Conservation (phyloP, 192 early-diverging fungal species). For the Linnemannia exigua region DNA sequence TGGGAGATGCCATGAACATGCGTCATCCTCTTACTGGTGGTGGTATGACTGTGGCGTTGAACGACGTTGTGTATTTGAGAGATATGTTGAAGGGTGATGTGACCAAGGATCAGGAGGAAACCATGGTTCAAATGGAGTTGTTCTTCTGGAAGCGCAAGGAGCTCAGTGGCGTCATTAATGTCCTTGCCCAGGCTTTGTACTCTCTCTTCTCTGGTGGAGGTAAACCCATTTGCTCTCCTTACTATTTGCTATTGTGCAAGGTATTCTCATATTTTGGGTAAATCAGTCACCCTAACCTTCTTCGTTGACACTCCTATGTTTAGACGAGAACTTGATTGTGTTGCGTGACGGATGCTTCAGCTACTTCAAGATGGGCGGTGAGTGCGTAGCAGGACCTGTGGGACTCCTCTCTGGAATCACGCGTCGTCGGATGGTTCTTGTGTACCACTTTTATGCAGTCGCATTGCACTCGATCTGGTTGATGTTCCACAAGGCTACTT, state of each 20-base stretch:
- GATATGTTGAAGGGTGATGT: conserved; percentile 67
- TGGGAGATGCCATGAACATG: conserved; percentile 98
- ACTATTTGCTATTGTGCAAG: not conserved
- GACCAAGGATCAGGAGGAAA: conserved; percentile 65
- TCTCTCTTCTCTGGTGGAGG: conserved; percentile 85
- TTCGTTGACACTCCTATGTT: not conserved
- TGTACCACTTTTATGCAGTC: conserved; percentile 95
- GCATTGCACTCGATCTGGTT: conserved; percentile 77
- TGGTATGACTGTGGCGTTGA: conserved; percentile 97
- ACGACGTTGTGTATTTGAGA: conserved; percentile 86
- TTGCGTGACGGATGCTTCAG: conserved; percentile 90
- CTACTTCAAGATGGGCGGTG: conserved; percentile 89
- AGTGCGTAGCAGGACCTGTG: conserved; percentile 84
- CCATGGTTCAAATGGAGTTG: conserved; percentile 66
- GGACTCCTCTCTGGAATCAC: conserved; percentile 89
- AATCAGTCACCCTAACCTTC: not conserved
- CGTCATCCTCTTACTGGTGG: conserved; percentile 96
- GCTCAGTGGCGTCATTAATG: conserved; percentile 84
- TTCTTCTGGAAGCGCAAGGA: conserved; percentile 87
- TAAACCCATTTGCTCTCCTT: conserved; percentile 45
- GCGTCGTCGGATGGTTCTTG: conserved; percentile 79
- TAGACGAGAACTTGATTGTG: conserved; percentile 78
- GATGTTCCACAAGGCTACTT: conserved; percentile 63
- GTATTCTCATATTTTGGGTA: not conserved
- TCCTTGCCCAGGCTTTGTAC: conserved; percentile 94